Evolutionary conservation across 192 early-diverging fungal genomes (phyloP), one percentile per base, ranked within the genome.

Genomic region (Mortierella hygrophila): DNA sequence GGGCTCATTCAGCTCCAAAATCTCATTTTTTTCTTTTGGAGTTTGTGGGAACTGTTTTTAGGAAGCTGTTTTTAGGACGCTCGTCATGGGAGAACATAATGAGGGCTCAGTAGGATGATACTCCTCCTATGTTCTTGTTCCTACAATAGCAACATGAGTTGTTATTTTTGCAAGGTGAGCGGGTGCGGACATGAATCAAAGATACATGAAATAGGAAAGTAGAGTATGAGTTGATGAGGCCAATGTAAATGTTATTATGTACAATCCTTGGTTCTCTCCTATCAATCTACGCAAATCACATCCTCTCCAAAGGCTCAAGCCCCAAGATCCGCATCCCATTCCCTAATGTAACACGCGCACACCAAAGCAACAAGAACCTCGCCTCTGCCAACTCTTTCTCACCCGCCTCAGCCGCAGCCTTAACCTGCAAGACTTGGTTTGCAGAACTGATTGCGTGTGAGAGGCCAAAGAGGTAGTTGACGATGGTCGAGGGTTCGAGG

Each of bases 281-380:
- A 47, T 57, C 23, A 71, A n/a, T 42, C 70, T 93, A 98, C 44
- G 44, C 15, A 46, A 46, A 46, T 46, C 11, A 46, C 97, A 98
- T 98, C 81, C 95, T 88, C 79, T 96, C 94, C 26, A 98, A 82
- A 18, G 96, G 96, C 47, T 88, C 85, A 32, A 98, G 87, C 37
- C 97, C 97, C 47, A 98, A 81, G 8, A 97, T 79, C 20, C 90
- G 87, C 72, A 98, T 88, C 0, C 94, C 96, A 85, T 98, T 98
- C 11, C 95, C 92, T 9, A 98, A 85, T 3, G 96, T 95, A n/a
- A 93, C 90, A 47, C 95, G 91, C 18, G 96, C 97, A 42, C 93
- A 90, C 88, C 90, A 93, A 71, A 94, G 95, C 78, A 98, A 74
- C 54, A 96, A 90, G 88, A 97, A 70, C 63, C 97, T 90, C 0